These are phyloP conservation scores for Beauveria varroae DNA, from an alignment of 2,329 filamentous ascomycete species.

Conservation along the genomic window DNA sequence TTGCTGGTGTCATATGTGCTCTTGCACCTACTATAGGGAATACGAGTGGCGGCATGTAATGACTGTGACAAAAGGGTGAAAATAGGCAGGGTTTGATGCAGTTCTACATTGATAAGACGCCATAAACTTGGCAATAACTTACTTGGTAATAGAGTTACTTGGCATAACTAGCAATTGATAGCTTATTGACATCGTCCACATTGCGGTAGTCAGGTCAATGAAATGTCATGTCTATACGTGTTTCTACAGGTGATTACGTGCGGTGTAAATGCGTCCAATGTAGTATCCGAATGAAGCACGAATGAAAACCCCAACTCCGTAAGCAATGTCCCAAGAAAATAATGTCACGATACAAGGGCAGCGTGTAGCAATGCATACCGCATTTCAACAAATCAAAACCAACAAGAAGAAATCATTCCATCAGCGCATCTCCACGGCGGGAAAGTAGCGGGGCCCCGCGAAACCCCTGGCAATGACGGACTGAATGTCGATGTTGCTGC, in stretches of 20 bases:
- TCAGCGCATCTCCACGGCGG: constrained; percentile 55
- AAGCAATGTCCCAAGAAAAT: neutral
- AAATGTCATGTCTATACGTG: neutral
- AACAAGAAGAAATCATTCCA: neutral
- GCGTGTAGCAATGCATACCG: neutral
- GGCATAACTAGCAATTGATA: neutral
- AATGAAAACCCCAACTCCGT: neutral
- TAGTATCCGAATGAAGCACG: neutral
- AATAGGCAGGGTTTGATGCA: neutral
- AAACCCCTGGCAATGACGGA: constrained; percentile 77
- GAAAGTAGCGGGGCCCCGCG: constrained; percentile 79
- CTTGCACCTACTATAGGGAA: neutral
- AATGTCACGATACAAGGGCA: neutral
- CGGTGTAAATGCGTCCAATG: neutral
- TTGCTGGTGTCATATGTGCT: constrained; percentile 14
- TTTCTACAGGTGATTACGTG: neutral
- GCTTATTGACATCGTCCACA: neutral
- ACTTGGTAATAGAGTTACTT: neutral
- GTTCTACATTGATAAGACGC: neutral
- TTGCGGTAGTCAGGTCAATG: neutral
- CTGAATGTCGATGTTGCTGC: constrained; percentile 79
- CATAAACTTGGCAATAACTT: neutral
- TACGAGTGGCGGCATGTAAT: too few species aligned
- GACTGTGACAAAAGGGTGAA: too few species aligned
- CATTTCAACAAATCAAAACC: neutral